Evolutionary conservation across 208 protist genomes (phyloP).

Genomic region (Crithidia sp.): DNA sequence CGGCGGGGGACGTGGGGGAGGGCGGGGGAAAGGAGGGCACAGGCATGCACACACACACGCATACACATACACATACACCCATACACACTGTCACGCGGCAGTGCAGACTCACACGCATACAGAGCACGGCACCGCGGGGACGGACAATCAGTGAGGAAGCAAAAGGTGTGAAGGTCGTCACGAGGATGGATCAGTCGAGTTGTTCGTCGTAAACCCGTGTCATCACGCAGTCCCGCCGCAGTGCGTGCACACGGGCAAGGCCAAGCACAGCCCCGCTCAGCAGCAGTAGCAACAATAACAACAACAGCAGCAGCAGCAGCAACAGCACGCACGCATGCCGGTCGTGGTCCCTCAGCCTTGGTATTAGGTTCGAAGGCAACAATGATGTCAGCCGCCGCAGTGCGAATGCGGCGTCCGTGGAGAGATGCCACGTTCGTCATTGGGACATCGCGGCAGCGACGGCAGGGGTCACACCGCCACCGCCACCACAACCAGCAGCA

Average conservation of each 20-base stretch:
- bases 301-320: background rate
- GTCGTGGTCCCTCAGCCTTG: background rate
- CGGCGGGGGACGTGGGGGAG: too few species aligned
- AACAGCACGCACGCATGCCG: background rate
- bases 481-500: too few species aligned
- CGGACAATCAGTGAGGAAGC: constrained; percentile 28
- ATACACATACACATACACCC: background rate
- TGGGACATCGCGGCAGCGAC: too few species aligned
- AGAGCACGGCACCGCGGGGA: background rate
- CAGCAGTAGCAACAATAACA: background rate
- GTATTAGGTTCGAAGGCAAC: constrained; percentile 31
- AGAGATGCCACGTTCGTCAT: too few species aligned
- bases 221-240: constrained; percentile 27
- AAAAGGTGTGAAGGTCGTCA: constrained; percentile 8
- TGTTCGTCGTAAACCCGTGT: constrained; percentile 31
- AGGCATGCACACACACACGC: background rate
- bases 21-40: too few species aligned
- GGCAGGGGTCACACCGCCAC: too few species aligned
- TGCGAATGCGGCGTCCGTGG: too few species aligned
- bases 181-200: constrained; percentile 22
- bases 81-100: background rate
- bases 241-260: background rate
- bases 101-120: too few species aligned
- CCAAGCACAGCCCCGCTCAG: background rate
- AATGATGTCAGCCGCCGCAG: constrained; percentile 15